A percentile compares a stretch with the other conserved stretches of the same genome.
Conservation (phyloP, 2,329 filamentous ascomycete species). For the Podosphaera leucotricha region DNA sequence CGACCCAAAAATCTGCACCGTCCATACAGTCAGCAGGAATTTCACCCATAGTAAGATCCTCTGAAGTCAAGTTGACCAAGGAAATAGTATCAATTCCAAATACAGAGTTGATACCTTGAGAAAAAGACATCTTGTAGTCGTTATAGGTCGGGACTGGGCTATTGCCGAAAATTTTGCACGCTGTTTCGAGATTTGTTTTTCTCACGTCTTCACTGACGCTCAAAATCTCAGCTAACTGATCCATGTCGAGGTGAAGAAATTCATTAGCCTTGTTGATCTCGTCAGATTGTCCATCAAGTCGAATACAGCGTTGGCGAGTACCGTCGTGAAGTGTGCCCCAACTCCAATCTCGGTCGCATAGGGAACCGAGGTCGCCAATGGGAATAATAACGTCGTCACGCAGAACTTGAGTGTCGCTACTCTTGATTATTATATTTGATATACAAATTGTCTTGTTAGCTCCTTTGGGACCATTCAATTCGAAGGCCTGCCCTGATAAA, state of each 20-base stretch:
- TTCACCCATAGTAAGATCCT: neutral
- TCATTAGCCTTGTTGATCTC: neutral
- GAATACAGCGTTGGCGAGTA: neutral
- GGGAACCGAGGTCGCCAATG: neutral
- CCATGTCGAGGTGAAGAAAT: neutral
- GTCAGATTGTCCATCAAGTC: neutral
- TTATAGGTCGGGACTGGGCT: neutral
- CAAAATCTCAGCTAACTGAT: neutral
- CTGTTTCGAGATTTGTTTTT: neutral
- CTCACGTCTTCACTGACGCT: neutral
- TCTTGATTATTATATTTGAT: slow-evolving; percentile 1
- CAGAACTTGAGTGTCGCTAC: neutral
- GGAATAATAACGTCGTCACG: neutral
- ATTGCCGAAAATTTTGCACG: neutral
- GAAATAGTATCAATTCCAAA: neutral
- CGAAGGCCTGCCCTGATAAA: neutral
- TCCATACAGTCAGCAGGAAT: neutral
- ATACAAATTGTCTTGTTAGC: neutral
- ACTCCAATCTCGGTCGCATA: neutral
- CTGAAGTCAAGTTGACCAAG: neutral
- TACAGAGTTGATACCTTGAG: neutral
- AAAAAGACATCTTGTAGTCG: neutral
- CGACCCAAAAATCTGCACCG: neutral
- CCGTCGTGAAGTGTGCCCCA: neutral
- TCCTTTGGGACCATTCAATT: neutral